Conservation (phyloP, 176 grass and related monocot genomes). For the Carex pumila region DNA sequence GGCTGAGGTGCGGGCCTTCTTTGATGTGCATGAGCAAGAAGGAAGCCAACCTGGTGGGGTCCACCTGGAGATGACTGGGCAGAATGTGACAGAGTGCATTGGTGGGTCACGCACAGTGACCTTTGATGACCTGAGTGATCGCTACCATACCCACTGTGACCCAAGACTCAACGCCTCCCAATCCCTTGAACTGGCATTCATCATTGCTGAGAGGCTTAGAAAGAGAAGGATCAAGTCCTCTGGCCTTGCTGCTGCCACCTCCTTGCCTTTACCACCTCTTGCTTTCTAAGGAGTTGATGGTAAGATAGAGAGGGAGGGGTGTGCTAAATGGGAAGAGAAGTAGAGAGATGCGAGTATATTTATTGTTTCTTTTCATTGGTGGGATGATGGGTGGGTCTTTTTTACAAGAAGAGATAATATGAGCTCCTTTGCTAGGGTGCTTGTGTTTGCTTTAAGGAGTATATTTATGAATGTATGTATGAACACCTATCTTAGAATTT, state of each 20-base stretch:
- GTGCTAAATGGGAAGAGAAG: neutral
- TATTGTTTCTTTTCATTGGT: slow-evolving; percentile 37
- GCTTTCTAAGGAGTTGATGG: slow-evolving; percentile 41
- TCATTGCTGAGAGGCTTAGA: slow-evolving; percentile 86
- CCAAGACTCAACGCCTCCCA: slow-evolving; percentile 86
- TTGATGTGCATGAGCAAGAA: slow-evolving; percentile 90
- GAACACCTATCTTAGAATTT: slow-evolving; percentile 17
- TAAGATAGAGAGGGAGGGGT: neutral
- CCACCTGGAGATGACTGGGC: slow-evolving; percentile 95
- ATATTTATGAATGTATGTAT: slow-evolving; percentile 22
- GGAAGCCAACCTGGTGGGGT: slow-evolving; percentile 85
- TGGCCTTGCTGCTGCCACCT: slow-evolving; percentile 27
- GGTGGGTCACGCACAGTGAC: slow-evolving; percentile 86
- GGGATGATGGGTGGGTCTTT: slow-evolving; percentile 28
- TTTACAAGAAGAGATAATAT: slow-evolving; percentile 28
- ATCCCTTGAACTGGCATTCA: slow-evolving; percentile 82
- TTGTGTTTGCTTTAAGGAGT: neutral
- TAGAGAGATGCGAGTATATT: slow-evolving; percentile 29
- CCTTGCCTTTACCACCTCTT: slow-evolving; percentile 49
- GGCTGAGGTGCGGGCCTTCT: slow-evolving; percentile 85
- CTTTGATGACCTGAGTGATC: slow-evolving; percentile 72
- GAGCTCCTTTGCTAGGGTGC: slow-evolving; percentile 25
- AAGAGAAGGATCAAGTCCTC: slow-evolving; percentile 58
- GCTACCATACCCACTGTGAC: slow-evolving; percentile 95
- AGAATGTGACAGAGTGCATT: slow-evolving; percentile 90